Conservation (phyloP, 345 rosid species). For the Nasturtium officinale region DNA sequence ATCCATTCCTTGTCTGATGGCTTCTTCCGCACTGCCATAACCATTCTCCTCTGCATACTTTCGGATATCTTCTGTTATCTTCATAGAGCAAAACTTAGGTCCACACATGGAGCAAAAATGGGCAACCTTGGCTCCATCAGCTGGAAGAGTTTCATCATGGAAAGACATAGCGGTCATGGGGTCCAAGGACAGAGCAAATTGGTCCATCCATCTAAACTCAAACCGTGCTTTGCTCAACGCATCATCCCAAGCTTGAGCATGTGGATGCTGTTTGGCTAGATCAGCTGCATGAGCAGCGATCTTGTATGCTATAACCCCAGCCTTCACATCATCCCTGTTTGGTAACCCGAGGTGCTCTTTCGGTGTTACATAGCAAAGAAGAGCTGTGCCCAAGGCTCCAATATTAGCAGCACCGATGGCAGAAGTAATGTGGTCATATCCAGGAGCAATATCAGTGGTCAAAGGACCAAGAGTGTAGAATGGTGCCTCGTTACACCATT, state of each 20-base stretch:
- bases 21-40: constrained; percentile 92
- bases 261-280: constrained; percentile 93
- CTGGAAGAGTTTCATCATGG: constrained; percentile 97
- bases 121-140: constrained; percentile 98
- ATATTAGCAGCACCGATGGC: constrained; percentile 99
- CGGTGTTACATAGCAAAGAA: constrained; percentile 97
- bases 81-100: constrained; percentile 99
- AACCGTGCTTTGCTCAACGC: constrained; percentile 93
- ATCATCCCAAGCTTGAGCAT: constrained; percentile 98
- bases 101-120: constrained; percentile 99
- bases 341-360: constrained; percentile 99
- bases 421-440: constrained; percentile 97
- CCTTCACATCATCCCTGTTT: constrained; percentile 95
- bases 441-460: constrained; percentile 97
- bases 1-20: constrained; percentile 81
- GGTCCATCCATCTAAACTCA: constrained; percentile 98
- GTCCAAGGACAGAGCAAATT: constrained; percentile 95
- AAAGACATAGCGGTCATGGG: constrained; percentile 97
- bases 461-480: constrained; percentile 97
- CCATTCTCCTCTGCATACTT: constrained; percentile 98
- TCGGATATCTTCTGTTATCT: constrained; percentile 97
- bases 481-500: constrained; percentile 99
- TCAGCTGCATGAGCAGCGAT: constrained; percentile 99
- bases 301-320: constrained; percentile 96
- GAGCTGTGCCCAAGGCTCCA: constrained; percentile 98